A percentile compares a stretch with the other conserved stretches of the same genome.
Conservation (phyloP, 768 basidiomycete genomes). For the Dendrothele bispora region DNA sequence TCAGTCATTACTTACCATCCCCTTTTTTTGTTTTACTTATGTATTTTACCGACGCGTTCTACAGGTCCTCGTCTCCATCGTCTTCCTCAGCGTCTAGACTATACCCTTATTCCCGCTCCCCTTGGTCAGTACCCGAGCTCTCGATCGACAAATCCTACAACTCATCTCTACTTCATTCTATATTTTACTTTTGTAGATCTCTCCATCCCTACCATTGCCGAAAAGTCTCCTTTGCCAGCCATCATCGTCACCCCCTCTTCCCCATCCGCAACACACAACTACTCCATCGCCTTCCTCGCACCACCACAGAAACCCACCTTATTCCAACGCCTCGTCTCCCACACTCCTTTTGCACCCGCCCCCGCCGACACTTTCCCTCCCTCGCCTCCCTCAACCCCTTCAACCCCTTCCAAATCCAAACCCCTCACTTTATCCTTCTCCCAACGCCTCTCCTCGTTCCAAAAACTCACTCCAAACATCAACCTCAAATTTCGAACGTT, state of each 20-base stretch:
- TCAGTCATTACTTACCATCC: no score
- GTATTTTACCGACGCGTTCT: no score
- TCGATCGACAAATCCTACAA: slow-evolving; percentile 3
- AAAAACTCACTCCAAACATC: no score
- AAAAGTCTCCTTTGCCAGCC: slow-evolving; percentile 73
- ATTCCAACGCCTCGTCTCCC: slow-evolving; percentile 48
- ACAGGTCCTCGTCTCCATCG: slow-evolving; percentile 67
- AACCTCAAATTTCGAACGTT: no score
- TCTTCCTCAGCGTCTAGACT: slow-evolving; percentile 73
- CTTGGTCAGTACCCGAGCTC: slow-evolving; percentile 47
- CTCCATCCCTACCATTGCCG: slow-evolving; percentile 57
- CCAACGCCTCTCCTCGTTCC: no score
- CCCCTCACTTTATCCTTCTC: no score
- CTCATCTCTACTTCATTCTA: slow-evolving; percentile 10
- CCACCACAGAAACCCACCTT: slow-evolving; percentile 58
- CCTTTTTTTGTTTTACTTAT: no score
- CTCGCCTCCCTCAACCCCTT: slow-evolving; percentile 36
- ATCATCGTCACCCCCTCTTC: slow-evolving; percentile 86
- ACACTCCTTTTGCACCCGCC: slow-evolving; percentile 27
- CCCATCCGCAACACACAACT: slow-evolving; percentile 62
- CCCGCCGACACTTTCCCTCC: slow-evolving; percentile 29
- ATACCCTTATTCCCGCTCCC: slow-evolving; percentile 75
- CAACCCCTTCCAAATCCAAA: no score
- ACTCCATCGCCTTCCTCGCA: slow-evolving; percentile 76
- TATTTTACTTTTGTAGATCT: slow-evolving; percentile 48